phyloP scores from a whole-genome alignment of 2,329 filamentous ascomycete species.

The Triangularia setosa region DNA sequence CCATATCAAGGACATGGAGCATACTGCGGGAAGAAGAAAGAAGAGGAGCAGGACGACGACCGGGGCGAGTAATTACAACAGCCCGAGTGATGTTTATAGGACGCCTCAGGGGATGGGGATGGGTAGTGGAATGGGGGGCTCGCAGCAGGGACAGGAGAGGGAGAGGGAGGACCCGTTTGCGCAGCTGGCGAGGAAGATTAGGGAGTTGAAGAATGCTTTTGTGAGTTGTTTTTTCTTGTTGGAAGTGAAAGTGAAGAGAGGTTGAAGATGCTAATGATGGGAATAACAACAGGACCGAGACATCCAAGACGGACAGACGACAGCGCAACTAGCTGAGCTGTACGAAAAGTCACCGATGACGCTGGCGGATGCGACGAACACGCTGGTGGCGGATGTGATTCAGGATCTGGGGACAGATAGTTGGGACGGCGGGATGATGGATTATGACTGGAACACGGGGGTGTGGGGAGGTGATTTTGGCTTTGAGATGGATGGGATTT shows the following conservation, averaged over 20 bases:
- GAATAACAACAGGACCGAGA: conserved; percentile 6
- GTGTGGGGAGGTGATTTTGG: conserved; percentile 21
- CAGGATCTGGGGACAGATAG: conserved; percentile 26
- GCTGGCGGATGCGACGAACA: conserved; percentile 26
- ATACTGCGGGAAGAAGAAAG: conserved; percentile 28
- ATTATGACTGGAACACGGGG: conserved; percentile 13
- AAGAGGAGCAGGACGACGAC: background rate
- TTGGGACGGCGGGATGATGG: conserved; percentile 19
- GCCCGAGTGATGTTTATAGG: conserved; percentile 5
- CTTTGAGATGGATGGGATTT: conserved; percentile 18
- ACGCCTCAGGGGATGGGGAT: conserved; percentile 11
- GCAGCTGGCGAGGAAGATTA: conserved; percentile 20
- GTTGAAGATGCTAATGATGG: background rate
- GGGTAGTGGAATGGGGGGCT: conserved; percentile 1
- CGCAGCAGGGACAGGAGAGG: conserved; percentile 1
- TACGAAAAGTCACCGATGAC: conserved; percentile 19
- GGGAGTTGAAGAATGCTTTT: conserved; percentile 8
- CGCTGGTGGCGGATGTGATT: conserved; percentile 29
- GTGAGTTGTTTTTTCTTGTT: conserved; percentile 6
- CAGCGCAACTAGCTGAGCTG: conserved; percentile 10
- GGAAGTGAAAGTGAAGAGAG: background rate
- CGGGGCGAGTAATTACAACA: conserved; percentile 8
- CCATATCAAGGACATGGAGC: conserved; percentile 31
- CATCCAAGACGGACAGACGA: conserved; percentile 11
- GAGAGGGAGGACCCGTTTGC: conserved; percentile 15